Base-by-base conservation (phyloP, 495 filamentous ascomycete genomes). In the Penicillium macrosclerotiorum region DNA sequence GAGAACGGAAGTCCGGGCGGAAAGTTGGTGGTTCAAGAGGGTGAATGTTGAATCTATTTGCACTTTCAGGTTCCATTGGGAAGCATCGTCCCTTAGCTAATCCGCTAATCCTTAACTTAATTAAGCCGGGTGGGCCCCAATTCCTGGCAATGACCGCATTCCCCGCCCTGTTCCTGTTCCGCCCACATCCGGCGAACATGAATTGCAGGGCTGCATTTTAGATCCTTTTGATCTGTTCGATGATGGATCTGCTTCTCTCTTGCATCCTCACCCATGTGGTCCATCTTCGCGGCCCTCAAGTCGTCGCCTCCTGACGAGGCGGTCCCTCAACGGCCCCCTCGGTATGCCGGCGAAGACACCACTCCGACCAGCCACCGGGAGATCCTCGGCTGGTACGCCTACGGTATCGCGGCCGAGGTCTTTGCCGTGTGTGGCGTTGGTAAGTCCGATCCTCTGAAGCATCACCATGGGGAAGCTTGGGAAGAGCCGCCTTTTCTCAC, bases 391-490 rank as follows among this genome's bases (percentile, higher is more conserved):
- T 96, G 90, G 87, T 96, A 94, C 64, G 80, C 84, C 25, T 95
- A 96, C 63, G 87, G 81, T 22, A 91, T 91, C 68, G 90, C 90
- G 16, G 87, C 89, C 12, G 90, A 96, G 61, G 88, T 93, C 27
- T 96, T 94, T 62, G 89, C 92, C 6, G 86, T 96, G 24, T 95
- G 89, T 58, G 90, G 90, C 71, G 71, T 83, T 64, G 76, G 59
- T 64, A 52, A 31, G 52, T 53, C n/a, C 25, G 20, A 40, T 20
- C 1, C 16, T 37, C 33, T n/a, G n/a, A n/a, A n/a, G n/a, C n/a
- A n/a, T n/a, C n/a, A n/a, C n/a, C n/a, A n/a, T n/a, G n/a, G n/a
- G n/a, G n/a, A n/a, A n/a, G n/a, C n/a, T n/a, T n/a, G n/a, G n/a
- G n/a, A n/a, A n/a, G n/a, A n/a, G n/a, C n/a, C n/a, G n/a, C n/a